Conservation (phyloP, 2,329 filamentous ascomycete genomes). For the Chaetomiaceae sp. region DNA sequence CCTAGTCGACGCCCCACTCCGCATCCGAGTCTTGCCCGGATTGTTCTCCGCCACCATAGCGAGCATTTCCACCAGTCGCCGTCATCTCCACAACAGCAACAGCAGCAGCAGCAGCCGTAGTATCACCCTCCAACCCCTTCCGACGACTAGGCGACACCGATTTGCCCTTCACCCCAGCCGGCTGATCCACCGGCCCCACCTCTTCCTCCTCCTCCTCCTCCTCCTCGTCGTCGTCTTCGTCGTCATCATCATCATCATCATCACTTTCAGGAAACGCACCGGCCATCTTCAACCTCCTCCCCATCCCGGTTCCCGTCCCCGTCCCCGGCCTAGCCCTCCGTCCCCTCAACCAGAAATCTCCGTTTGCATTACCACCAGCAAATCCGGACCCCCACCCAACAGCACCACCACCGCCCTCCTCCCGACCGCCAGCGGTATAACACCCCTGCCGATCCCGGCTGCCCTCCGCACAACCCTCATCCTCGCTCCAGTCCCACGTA, state of each 20-base stretch:
- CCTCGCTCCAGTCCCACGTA: conserved; percentile 50
- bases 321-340: not conserved
- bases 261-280: conserved; percentile 27
- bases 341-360: conserved; percentile 7
- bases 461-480: not conserved
- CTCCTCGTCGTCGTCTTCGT: conserved; percentile 17
- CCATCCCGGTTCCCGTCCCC: conserved; percentile 6
- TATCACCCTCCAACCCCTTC: not conserved
- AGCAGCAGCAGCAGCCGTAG: no score
- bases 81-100: not conserved
- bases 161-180: not conserved
- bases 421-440: not conserved
- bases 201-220: no score
- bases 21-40: not conserved
- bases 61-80: not conserved
- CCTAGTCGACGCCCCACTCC: conserved; percentile 14
- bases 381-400: not conserved
- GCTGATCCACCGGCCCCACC: conserved; percentile 7
- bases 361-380: no score
- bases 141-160: not conserved
- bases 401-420: not conserved
- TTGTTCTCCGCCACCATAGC: not conserved
- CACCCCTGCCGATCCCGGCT: no score
- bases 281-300: conserved; percentile 27
- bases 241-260: conserved; percentile 6